Evolutionary conservation across 495 filamentous ascomycete species (phyloP).

Genomic region (Pseudevernia furfuracea): DNA sequence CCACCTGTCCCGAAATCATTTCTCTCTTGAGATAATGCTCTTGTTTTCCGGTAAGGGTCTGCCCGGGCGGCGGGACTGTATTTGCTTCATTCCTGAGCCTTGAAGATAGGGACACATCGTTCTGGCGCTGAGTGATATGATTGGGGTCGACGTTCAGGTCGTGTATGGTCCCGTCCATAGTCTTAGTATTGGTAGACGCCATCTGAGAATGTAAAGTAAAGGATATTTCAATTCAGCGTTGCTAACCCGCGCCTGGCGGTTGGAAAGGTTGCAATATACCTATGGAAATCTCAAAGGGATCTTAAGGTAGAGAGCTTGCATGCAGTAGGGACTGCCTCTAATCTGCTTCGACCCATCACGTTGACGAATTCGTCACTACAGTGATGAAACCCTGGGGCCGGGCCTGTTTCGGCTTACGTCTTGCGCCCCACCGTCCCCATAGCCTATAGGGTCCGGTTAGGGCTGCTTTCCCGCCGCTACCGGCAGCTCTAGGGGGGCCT

Average conservation of each 20-base stretch:
- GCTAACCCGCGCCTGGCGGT: not conserved
- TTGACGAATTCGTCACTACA: not conserved
- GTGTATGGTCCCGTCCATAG: conserved; percentile 15
- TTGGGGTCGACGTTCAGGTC: not conserved
- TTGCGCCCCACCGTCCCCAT: too few relatives aligned
- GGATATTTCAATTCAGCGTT: not conserved
- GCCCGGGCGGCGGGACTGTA: conserved; percentile 37
- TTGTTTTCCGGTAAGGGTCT: conserved; percentile 85
- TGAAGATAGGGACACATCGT: not conserved
- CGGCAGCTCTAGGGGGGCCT: not conserved
- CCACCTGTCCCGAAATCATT: conserved; percentile 81
- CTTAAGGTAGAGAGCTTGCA: not conserved
- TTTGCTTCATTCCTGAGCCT: conserved; percentile 14
- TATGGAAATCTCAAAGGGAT: not conserved
- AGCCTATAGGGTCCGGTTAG: not conserved
- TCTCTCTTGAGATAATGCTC: conserved; percentile 98
- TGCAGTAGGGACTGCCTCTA: not conserved
- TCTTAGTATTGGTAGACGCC: not conserved
- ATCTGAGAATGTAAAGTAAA: not conserved
- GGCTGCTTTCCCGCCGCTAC: conserved; percentile 1
- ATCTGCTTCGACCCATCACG: not conserved
- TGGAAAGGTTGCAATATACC: not conserved
- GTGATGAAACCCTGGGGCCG: not conserved
- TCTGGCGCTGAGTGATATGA: not conserved
- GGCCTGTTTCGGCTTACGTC: not conserved